These are phyloP conservation scores for Ilex aquifolium DNA, from an alignment of 257 asterid genomes.

Conservation along the genomic window DNA sequence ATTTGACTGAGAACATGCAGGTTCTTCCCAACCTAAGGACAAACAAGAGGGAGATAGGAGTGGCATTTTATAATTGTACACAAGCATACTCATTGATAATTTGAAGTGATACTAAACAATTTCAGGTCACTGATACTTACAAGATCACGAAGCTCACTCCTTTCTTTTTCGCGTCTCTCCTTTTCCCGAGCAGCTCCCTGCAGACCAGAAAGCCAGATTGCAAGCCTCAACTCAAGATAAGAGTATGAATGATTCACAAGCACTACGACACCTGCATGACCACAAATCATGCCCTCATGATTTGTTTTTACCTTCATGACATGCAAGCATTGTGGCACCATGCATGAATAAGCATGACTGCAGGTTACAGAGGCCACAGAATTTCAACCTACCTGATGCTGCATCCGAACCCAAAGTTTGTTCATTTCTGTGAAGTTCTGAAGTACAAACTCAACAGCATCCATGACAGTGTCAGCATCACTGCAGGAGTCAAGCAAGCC, in stretches of 20 bases:
- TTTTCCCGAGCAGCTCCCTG: slow-evolving; percentile 97
- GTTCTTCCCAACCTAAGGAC: slow-evolving; percentile 89
- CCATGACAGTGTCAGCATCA: slow-evolving; percentile 83
- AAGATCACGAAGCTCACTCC: slow-evolving; percentile 99
- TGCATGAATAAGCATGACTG: slow-evolving; percentile 33
- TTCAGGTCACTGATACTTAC: slow-evolving; percentile 37
- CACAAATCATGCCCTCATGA: slow-evolving; percentile 36
- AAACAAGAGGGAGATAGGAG: slow-evolving; percentile 20
- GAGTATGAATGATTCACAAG: slow-evolving; percentile 30
- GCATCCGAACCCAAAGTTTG: slow-evolving; percentile 99
- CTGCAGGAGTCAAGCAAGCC: slow-evolving; percentile 33
- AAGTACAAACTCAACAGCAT: slow-evolving; percentile 95
- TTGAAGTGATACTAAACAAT: slow-evolving; percentile 15
- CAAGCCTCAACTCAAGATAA: slow-evolving; percentile 36
- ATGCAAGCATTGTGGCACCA: slow-evolving; percentile 21
- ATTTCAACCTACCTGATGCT: slow-evolving; percentile 82
- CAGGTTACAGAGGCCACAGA: slow-evolving; percentile 23
- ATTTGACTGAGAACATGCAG: slow-evolving; percentile 97
- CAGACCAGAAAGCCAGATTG: slow-evolving; percentile 41
- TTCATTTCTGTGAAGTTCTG: slow-evolving; percentile 99
- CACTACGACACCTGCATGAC: slow-evolving; percentile 29
- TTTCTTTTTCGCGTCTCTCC: slow-evolving; percentile 94
- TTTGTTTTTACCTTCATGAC: slow-evolving; percentile 33
- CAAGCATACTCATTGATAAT: slow-evolving; percentile 7
- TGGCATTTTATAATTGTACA: slow-evolving; percentile 22